Base-by-base conservation (phyloP, 225 moss, liverwort and hornwort species). In the Ulota crispa region DNA sequence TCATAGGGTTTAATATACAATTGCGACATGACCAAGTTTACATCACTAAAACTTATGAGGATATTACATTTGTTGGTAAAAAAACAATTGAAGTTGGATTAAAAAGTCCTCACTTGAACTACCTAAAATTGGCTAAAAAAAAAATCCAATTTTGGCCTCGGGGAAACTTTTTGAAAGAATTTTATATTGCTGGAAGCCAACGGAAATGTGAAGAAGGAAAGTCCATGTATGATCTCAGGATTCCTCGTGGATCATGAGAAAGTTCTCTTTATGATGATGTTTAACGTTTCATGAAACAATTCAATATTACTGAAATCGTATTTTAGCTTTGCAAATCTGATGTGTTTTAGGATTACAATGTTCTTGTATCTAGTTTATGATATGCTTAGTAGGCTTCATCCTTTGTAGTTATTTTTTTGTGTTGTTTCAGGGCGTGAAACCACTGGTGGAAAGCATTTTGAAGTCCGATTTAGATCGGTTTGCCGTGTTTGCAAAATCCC, bases 381-480 rank as follows among this genome's bases (percentile, higher is more conserved):
- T n/a, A n/a, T n/a, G n/a, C n/a, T n/a, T n/a, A 9, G 36, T 63
- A n/a, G 8, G 72, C 5, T 47, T 50, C 21, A 47, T 45, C 3
- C 3, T 24, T 47, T 18, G 41, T 26, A 8, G 42, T 11, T 14
- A 0, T 21, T 59, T 15, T 57, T 36, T 52, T 21, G 61, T 66
- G 7, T 27, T 78, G 73, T 71, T 84, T 66, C 89, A 95, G 95
- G 95, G 86, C 9, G 69, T 95, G 80, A 83, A 87, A 43, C 98
- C 98, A 36, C 73, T 95, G 16, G 89, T 90, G 70, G 89, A 89
- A 37, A 62, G 28, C 71, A 56, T 99, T 67, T 76, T 99, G 82
- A 89, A 88, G 86, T 73, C 86, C 26, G 98, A 99, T 80, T 72
- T 99, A 77, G 72, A 95, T n/a, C 87, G 94, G 26, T 99, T 99